Evolutionary conservation across 2,329 filamentous ascomycete species (phyloP).

Genomic region (Sordariomycetes sp.): DNA sequence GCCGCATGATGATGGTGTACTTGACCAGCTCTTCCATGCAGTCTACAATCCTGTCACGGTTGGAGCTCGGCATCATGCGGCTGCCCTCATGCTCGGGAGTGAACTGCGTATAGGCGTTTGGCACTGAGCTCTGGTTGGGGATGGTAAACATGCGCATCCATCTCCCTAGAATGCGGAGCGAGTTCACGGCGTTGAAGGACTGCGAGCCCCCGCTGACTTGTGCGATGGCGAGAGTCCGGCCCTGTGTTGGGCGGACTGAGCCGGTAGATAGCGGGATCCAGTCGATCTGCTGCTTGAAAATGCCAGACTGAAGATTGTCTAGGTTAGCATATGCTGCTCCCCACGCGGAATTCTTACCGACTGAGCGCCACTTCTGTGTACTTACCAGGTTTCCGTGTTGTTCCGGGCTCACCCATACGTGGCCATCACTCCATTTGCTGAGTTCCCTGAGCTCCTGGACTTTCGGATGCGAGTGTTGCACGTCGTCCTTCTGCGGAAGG

Average conservation of each 20-base stretch:
- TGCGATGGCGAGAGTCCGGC: slow-evolving; percentile 46
- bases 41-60: slow-evolving; percentile 47
- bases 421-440: slow-evolving; percentile 51
- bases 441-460: slow-evolving; percentile 50
- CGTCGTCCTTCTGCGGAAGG: slow-evolving; percentile 50
- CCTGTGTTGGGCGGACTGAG: slow-evolving; percentile 51
- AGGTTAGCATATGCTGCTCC: not conserved
- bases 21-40: slow-evolving; percentile 62
- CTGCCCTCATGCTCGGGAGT: slow-evolving; percentile 31
- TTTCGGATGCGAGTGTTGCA: slow-evolving; percentile 40
- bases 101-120: slow-evolving; percentile 50
- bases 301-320: slow-evolving; percentile 30
- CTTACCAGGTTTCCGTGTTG: slow-evolving; percentile 50
- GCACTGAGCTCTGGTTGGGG: slow-evolving; percentile 52
- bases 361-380: not conserved
- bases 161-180: slow-evolving; percentile 48
- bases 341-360: not conserved
- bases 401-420: slow-evolving; percentile 52
- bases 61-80: slow-evolving; percentile 38
- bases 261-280: slow-evolving; percentile 53
- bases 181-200: slow-evolving; percentile 55
- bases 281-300: slow-evolving; percentile 60
- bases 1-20: slow-evolving; percentile 51
- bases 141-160: slow-evolving; percentile 62
- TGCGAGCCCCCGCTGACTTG: slow-evolving; percentile 53